A percentile compares a stretch with the other conserved stretches of the same genome.
Conservation (phyloP, 257 asterid genomes). For the Solanum chmielewskii region DNA sequence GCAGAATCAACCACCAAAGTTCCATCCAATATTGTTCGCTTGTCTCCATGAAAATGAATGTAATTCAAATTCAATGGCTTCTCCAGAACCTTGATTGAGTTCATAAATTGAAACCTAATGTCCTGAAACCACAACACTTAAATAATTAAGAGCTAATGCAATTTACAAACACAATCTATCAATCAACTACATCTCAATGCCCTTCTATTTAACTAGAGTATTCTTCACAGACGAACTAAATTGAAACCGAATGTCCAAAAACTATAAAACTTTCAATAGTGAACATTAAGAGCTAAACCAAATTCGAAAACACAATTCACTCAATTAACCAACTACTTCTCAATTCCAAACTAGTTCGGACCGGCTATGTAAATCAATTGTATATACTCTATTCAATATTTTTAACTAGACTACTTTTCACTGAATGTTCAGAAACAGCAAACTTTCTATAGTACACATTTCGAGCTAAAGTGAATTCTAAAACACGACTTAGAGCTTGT, state of each 20-base stretch:
- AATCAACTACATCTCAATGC: background rate
- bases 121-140: constrained; percentile 37
- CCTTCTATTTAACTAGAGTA: background rate
- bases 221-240: background rate
- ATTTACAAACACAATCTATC: background rate
- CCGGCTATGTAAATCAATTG: background rate
- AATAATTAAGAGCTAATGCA: background rate
- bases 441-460: background rate
- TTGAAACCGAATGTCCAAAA: background rate
- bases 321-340: background rate
- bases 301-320: background rate
- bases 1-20: constrained; percentile 63
- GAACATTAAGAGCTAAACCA: background rate
- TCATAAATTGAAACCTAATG: constrained; percentile 81
- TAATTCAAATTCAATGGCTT: constrained; percentile 80
- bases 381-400: background rate
- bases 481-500: background rate
- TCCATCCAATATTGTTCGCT: constrained; percentile 66
- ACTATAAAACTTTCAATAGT: background rate
- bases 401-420: background rate
- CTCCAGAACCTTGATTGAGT: constrained; percentile 49
- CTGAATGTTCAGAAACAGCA: background rate
- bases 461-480: background rate
- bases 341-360: background rate
- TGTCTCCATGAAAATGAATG: constrained; percentile 56